phyloP scores from a whole-genome alignment of 305 asterid genomes.

The Nicotiana rustica region DNA sequence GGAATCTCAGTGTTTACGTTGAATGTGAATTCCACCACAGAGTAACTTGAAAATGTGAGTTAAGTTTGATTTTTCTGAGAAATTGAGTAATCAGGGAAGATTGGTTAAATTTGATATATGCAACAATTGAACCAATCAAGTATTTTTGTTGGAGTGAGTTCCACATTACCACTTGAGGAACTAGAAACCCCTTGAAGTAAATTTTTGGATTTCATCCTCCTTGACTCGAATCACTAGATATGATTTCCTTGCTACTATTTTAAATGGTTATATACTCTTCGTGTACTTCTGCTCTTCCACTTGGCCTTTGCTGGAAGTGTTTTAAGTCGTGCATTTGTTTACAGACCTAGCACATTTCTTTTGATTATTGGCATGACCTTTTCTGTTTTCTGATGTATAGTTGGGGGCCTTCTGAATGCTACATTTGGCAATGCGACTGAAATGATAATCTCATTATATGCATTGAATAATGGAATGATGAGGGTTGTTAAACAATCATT shows the following conservation, averaged over 20 bases:
- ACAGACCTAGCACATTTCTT: not conserved
- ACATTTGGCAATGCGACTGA: conserved; percentile 98
- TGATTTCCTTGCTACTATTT: conserved; percentile 1
- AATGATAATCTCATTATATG: conserved; percentile 92
- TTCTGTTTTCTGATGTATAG: conserved; percentile 55
- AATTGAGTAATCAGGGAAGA: not conserved
- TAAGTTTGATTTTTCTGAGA: not conserved
- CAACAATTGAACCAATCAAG: too few relatives aligned
- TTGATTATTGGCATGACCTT: conserved; percentile 11
- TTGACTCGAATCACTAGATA: not conserved
- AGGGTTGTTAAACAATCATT: conserved; percentile 92
- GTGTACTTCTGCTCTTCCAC: conserved; percentile 1
- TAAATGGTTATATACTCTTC: not conserved
- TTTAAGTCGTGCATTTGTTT: not conserved
- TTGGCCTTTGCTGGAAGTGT: not conserved
- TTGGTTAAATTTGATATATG: too few relatives aligned
- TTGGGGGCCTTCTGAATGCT: conserved; percentile 96
- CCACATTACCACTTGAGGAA: too few relatives aligned
- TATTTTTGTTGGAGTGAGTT: too few relatives aligned
- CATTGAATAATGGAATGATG: conserved; percentile 90
- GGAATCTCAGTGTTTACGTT: not conserved
- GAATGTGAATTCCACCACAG: not conserved
- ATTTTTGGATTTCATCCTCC: conserved; percentile 19
- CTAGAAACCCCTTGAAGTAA: conserved; percentile 19
- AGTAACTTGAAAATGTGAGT: conserved; percentile 4